A percentile compares a stretch with the other conserved stretches of the same genome.
phyloP scores from a whole-genome alignment of 2,329 filamentous ascomycete genomes.

The Arthrobotrys sphaeroides region DNA sequence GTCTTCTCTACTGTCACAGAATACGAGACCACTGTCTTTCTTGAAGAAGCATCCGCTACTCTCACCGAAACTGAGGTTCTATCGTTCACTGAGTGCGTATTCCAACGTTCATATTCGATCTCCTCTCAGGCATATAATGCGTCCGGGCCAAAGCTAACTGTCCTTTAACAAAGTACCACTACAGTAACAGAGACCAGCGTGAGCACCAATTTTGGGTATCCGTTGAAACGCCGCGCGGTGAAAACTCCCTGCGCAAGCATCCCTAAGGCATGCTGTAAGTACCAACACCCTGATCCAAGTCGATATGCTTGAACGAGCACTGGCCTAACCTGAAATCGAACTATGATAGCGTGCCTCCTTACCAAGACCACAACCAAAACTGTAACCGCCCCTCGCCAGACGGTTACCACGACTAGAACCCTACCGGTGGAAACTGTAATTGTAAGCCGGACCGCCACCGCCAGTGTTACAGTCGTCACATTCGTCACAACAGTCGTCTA shows the following conservation, averaged over 20 bases:
- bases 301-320: neutral
- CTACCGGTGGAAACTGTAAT: slow-evolving; percentile 29
- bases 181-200: neutral
- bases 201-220: neutral
- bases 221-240: slow-evolving; percentile 12
- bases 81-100: slow-evolving; percentile 33
- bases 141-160: no score
- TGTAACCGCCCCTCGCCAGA: slow-evolving; percentile 14
- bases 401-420: slow-evolving; percentile 25
- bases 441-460: neutral
- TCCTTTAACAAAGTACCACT: neutral
- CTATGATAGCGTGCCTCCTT: slow-evolving; percentile 22
- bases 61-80: slow-evolving; percentile 8
- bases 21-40: slow-evolving; percentile 23
- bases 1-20: slow-evolving; percentile 37
- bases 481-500: slow-evolving; percentile 25
- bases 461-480: slow-evolving; percentile 31
- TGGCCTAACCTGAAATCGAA: neutral
- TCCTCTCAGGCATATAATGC: no score
- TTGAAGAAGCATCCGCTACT: slow-evolving; percentile 21
- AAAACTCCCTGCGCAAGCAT: slow-evolving; percentile 14
- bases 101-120: no score
- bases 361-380: slow-evolving; percentile 38
- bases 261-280: slow-evolving; percentile 33
- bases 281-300: neutral